Percentiles rank a stretch among this genome's conserved stretches.
Conservation (phyloP, 2,329 filamentous ascomycete species). For the Neodidymelliopsis sp. region DNA sequence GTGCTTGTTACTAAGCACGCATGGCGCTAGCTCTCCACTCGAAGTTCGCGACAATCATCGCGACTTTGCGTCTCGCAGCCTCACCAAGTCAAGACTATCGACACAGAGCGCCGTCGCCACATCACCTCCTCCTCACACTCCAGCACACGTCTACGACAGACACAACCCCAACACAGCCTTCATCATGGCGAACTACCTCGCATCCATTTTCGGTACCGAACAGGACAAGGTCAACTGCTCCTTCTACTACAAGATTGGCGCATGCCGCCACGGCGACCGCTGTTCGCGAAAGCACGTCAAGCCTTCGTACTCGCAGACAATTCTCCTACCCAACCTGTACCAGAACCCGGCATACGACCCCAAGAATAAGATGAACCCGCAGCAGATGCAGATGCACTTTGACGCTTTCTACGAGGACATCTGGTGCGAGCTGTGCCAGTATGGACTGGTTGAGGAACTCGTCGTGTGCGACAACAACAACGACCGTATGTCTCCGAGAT, state of each 20-base stretch:
- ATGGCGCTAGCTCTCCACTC: slow-evolving; percentile 17
- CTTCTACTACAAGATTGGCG: slow-evolving; percentile 99
- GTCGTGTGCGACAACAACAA: slow-evolving; percentile 99
- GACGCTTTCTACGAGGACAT: slow-evolving; percentile 99
- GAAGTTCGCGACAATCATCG: slow-evolving; percentile 26
- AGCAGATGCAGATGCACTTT: slow-evolving; percentile 98
- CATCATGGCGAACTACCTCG: slow-evolving; percentile 95
- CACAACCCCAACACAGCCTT: not conserved
- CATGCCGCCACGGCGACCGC: slow-evolving; percentile 96
- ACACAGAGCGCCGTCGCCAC: slow-evolving; percentile 3
- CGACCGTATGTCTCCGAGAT: slow-evolving; percentile 70
- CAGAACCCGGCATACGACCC: slow-evolving; percentile 98
- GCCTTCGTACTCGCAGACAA: slow-evolving; percentile 95
- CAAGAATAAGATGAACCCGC: slow-evolving; percentile 95
- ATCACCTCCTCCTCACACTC: slow-evolving; percentile 1
- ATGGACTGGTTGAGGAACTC: slow-evolving; percentile 95
- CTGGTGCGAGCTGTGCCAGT: slow-evolving; percentile 99
- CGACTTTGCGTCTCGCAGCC: slow-evolving; percentile 24
- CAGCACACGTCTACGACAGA: not conserved
- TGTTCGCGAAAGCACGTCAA: slow-evolving; percentile 99
- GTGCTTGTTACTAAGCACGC: slow-evolving; percentile 19
- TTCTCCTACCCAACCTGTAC: slow-evolving; percentile 98
- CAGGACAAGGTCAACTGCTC: slow-evolving; percentile 99
- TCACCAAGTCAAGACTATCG: slow-evolving; percentile 13
- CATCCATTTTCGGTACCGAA: slow-evolving; percentile 99